These are phyloP conservation scores for Protea cynaroides DNA, from an alignment of 164 flowering plant genomes.

Conservation along the genomic window DNA sequence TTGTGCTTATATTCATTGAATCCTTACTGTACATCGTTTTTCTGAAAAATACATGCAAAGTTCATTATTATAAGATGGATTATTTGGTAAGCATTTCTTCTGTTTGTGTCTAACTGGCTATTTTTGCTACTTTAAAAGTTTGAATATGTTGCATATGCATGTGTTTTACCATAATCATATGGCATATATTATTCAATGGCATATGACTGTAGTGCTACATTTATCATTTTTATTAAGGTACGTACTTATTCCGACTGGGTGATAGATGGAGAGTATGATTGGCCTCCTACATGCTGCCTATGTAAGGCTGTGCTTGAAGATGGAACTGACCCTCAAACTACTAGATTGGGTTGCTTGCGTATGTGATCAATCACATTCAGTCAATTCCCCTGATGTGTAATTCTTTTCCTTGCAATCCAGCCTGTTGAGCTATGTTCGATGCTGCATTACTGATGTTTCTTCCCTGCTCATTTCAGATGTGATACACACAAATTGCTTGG, in stretches of 20 bases:
- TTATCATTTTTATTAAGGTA: constrained; percentile 38
- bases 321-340: constrained; percentile 56
- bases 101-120: no score
- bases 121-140: no score
- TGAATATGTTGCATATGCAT: no score
- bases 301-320: constrained; percentile 69
- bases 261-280: constrained; percentile 97
- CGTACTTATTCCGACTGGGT: constrained; percentile 99
- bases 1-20: no score
- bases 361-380: constrained; percentile 30
- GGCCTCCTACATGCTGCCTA: constrained; percentile 87
- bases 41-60: no score
- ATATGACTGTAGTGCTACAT: constrained; percentile 9
- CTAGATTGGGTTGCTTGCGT: constrained; percentile 99
- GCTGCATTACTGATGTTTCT: background rate
- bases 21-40: no score
- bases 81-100: no score
- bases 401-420: constrained; percentile 1
- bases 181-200: constrained; percentile 2
- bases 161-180: background rate
- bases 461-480: constrained; percentile 48
- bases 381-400: background rate
- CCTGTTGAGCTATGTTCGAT: constrained; percentile 5
- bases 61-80: no score
- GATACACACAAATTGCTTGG: constrained; percentile 83